Conservation (phyloP, 1,284 basidiomycete species). For the Sporisorium scitamineum region DNA sequence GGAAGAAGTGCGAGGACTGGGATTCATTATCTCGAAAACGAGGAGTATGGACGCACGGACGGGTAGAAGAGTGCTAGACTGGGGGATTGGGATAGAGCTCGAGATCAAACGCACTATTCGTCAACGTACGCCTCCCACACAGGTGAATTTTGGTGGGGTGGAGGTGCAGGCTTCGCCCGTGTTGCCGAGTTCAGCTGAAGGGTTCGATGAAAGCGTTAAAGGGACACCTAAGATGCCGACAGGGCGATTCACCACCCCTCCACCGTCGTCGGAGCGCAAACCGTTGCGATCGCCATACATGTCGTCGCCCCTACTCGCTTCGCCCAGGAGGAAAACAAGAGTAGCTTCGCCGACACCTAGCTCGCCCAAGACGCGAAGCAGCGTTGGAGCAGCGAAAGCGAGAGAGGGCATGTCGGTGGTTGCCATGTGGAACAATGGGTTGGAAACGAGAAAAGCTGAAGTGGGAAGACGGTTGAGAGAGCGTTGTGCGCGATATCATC, state of each 20-base stretch:
- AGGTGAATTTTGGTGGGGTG: constrained; percentile 49
- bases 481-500: constrained; percentile 46
- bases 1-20: constrained; percentile 51
- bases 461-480: constrained; percentile 48
- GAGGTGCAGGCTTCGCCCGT: constrained; percentile 18
- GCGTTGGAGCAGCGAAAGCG: constrained; percentile 20
- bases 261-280: constrained; percentile 10
- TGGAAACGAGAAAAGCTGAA: constrained; percentile 61
- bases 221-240: constrained; percentile 42
- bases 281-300: background rate
- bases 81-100: constrained; percentile 61
- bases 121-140: constrained; percentile 29
- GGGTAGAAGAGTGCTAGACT: constrained; percentile 48
- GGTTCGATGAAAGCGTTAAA: constrained; percentile 25
- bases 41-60: constrained; percentile 51
- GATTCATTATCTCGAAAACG: constrained; percentile 52
- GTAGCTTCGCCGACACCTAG: constrained; percentile 9
- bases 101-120: constrained; percentile 36
- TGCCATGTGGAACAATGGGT: constrained; percentile 65
- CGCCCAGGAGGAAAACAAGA: constrained; percentile 11
- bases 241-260: constrained; percentile 20
- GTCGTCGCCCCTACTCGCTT: constrained; percentile 20
- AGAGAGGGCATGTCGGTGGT: constrained; percentile 59
- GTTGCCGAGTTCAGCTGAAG: constrained; percentile 2
- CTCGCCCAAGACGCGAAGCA: constrained; percentile 26